Conservation (phyloP, 306 rosid species). For the Clitoria ternatea region DNA sequence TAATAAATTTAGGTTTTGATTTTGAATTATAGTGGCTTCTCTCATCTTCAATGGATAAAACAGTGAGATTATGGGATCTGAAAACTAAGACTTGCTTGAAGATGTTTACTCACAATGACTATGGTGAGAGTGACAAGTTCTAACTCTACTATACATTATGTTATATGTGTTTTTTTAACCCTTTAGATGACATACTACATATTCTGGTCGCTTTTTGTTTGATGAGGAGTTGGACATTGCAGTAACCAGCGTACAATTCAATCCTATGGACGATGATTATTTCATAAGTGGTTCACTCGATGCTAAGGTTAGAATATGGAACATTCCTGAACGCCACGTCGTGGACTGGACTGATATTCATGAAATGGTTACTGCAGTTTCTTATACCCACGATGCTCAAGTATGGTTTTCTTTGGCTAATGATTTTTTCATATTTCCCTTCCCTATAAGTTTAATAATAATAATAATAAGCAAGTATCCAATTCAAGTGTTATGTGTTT, state of each 20-base stretch:
- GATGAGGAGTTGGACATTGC: conserved; percentile 24
- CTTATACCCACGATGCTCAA: conserved; percentile 72
- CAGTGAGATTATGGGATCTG: conserved; percentile 79
- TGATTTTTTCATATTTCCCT: not conserved
- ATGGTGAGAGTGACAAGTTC: conserved; percentile 46
- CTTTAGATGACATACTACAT: not conserved
- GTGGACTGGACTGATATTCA: conserved; percentile 72
- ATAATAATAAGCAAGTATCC: too few relatives aligned
- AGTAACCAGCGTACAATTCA: conserved; percentile 87
- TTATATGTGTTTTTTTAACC: not conserved
- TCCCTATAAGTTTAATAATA: not conserved
- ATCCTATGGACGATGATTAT: conserved; percentile 58
- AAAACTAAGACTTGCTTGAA: conserved; percentile 58
- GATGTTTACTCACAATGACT: conserved; percentile 69
- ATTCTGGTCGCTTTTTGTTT: not conserved
- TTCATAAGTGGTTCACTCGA: conserved; percentile 87
- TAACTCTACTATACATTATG: not conserved
- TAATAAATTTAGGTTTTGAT: not conserved
- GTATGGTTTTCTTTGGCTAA: conserved; percentile 29
- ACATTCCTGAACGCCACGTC: conserved; percentile 51
- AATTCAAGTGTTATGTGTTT: too few relatives aligned
- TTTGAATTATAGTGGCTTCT: conserved; percentile 53
- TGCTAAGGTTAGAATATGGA: conserved; percentile 78
- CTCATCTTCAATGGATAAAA: conserved; percentile 90
- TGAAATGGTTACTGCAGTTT: conserved; percentile 82